Percentiles rank a stretch among this genome's conserved stretches.
phyloP scores from a whole-genome alignment of 106 monocot species.

The Acorus gramineus region DNA sequence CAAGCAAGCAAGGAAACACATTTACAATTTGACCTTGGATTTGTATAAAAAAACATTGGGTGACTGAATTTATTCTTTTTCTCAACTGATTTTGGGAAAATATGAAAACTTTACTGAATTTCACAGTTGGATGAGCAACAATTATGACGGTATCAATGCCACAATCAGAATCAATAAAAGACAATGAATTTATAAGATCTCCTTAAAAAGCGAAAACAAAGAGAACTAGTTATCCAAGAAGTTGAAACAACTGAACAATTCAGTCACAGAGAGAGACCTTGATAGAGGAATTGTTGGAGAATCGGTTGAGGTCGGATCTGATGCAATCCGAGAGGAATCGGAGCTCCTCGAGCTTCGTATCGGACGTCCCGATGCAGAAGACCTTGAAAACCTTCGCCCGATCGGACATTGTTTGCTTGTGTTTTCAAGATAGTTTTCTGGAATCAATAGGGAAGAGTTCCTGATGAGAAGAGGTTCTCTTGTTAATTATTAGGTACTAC shows the following conservation, averaged over 20 bases:
- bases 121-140: too few species aligned
- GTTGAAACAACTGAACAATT: neutral
- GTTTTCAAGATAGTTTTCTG: too few species aligned
- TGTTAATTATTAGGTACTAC: too few species aligned
- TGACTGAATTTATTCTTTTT: too few species aligned
- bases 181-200: neutral
- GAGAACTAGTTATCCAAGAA: neutral
- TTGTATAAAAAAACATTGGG: too few species aligned
- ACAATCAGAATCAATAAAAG: too few species aligned
- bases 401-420: neutral
- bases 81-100: too few species aligned
- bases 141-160: too few species aligned
- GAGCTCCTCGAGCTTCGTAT: constrained; percentile 89
- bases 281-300: constrained; percentile 21
- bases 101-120: too few species aligned
- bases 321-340: constrained; percentile 53
- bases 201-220: neutral
- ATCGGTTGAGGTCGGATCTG: constrained; percentile 32
- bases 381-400: constrained; percentile 21
- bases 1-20: too few species aligned
- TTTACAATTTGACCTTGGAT: too few species aligned
- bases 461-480: neutral
- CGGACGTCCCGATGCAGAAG: constrained; percentile 85
- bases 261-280: constrained; percentile 17
- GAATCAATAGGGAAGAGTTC: neutral